phyloP scores from a whole-genome alignment of 1,284 basidiomycete species.

The Inonotus obliquus region DNA sequence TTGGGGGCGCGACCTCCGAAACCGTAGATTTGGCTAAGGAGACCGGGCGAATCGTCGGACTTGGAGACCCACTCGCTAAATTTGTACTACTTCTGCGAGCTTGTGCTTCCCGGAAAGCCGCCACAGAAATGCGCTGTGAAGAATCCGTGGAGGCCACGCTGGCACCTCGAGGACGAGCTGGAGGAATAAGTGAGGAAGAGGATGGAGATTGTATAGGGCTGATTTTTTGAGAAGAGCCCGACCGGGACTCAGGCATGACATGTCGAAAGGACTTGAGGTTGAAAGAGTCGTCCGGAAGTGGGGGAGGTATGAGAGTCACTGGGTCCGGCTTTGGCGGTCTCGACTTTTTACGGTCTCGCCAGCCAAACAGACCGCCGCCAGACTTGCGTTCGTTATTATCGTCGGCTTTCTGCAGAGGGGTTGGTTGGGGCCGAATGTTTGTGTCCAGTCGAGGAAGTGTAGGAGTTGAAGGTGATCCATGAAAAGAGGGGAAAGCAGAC shows the following conservation, averaged over 20 bases:
- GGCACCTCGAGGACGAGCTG: slow-evolving; percentile 46
- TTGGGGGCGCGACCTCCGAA: slow-evolving; percentile 20
- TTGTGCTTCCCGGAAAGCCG: slow-evolving; percentile 73
- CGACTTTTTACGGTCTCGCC: slow-evolving; percentile 21
- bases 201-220: slow-evolving; percentile 23
- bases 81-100: slow-evolving; percentile 57
- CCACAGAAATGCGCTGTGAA: slow-evolving; percentile 69
- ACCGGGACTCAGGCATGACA: slow-evolving; percentile 37
- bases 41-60: slow-evolving; percentile 38
- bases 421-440: slow-evolving; percentile 11
- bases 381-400: slow-evolving; percentile 11
- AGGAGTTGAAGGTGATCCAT: slow-evolving; percentile 9
- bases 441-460: slow-evolving; percentile 4
- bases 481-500: slow-evolving; percentile 15
- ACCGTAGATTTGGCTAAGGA: slow-evolving; percentile 13
- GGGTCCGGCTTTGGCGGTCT: slow-evolving; percentile 13
- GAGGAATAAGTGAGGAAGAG: slow-evolving; percentile 21
- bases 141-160: slow-evolving; percentile 54
- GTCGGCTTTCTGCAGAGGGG: slow-evolving; percentile 6
- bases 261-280: slow-evolving; percentile 71
- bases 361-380: slow-evolving; percentile 19
- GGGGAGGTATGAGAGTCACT: slow-evolving; percentile 14
- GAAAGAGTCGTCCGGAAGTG: slow-evolving; percentile 29
- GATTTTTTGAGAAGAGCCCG: slow-evolving; percentile 26
- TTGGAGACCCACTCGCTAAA: slow-evolving; percentile 52